Base-by-base conservation (phyloP, 2,329 filamentous ascomycete species). In the Epichloe sylvatica region DNA sequence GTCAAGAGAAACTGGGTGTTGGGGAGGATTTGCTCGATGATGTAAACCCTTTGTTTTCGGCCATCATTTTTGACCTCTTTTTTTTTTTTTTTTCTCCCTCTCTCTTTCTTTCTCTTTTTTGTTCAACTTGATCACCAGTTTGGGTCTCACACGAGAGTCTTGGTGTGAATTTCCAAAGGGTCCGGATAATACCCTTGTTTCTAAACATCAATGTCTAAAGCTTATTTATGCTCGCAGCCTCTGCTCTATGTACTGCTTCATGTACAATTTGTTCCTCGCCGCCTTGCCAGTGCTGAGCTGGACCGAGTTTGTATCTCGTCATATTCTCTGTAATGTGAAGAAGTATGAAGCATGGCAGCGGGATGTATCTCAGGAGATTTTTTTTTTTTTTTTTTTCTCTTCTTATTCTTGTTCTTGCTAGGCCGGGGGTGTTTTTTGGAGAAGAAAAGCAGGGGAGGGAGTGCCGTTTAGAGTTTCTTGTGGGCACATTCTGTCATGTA, bases 181-280 rank as follows among this genome's bases (percentile, higher is more conserved):
- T 48, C 25, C 30, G 37, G 46, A 34, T 36, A 36, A 42, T 48
- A 48, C 47, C 46, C 39, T 45, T 21, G 41, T 42, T 40, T 21
- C 35, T 45, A 36, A 42, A 47, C 42, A 45, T 47, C 50, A 51
- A 53, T 53, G 49, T 47, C 46, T 50, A 49, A 43, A 52, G 41
- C 23, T n/a, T 46, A 38, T 47, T 53, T 51, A 11, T 38, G 35
- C 30, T 45, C 35, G 37, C 45, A 43, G 30, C 30, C 11, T 30
- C 30, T 30, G 30, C 9, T 30, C 30, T 30, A 30, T 30, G 30
- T 30, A 30, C 30, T 53, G 52, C 44, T 35, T 41, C 30, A 7
- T 39, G 21, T 45, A 13, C 42, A 7, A 17, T 13, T 40, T 19
- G 5, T 30, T 30, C 30, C 30, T 30, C 30, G 4, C 30, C 9